Conservation (phyloP, 2,329 filamentous ascomycete genomes). For the Cladosporium sphaerospermum region DNA sequence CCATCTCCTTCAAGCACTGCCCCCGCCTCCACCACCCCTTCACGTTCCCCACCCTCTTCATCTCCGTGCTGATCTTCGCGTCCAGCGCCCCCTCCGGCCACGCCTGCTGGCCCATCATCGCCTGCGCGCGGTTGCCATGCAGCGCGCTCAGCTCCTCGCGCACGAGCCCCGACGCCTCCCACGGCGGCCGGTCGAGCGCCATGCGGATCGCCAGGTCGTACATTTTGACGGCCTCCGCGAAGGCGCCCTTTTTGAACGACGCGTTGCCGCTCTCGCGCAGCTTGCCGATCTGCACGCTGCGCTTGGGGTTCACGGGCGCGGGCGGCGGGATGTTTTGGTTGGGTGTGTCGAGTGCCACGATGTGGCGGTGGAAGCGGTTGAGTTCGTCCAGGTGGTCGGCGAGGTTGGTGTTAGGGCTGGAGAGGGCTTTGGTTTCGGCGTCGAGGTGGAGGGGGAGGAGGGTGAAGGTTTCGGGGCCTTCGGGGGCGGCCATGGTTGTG, state of each 20-base stretch:
- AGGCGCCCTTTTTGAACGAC: conserved; percentile 71
- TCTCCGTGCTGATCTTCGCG: conserved; percentile 80
- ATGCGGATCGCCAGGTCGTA: conserved; percentile 87
- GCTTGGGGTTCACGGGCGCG: conserved; percentile 87
- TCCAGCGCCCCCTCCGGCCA: conserved; percentile 88
- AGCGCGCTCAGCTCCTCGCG: conserved; percentile 76
- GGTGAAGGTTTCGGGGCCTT: conserved; percentile 60
- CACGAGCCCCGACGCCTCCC: conserved; percentile 81
- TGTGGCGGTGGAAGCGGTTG: conserved; percentile 69
- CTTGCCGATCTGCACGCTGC: conserved; percentile 79
- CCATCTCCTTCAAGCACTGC: conserved; percentile 86
- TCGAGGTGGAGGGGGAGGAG: conserved; percentile 77
- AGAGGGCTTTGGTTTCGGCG: conserved; percentile 71
- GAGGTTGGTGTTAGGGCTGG: conserved; percentile 37
- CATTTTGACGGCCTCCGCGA: conserved; percentile 68
- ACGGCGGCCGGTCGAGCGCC: conserved; percentile 72
- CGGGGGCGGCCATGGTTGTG: conserved; percentile 18
- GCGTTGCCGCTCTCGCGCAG: conserved; percentile 82
- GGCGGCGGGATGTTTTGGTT: conserved; percentile 65
- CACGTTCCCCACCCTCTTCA: conserved; percentile 76
- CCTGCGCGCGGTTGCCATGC: conserved; percentile 83
- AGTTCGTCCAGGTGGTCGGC: conserved; percentile 56
- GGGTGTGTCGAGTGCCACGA: conserved; percentile 58
- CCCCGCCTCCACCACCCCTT: conserved; percentile 94
- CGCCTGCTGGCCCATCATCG: conserved; percentile 71